Evolutionary conservation across 2,329 filamentous ascomycete genomes (phyloP).

Genomic region (Aspergillus tamarii): DNA sequence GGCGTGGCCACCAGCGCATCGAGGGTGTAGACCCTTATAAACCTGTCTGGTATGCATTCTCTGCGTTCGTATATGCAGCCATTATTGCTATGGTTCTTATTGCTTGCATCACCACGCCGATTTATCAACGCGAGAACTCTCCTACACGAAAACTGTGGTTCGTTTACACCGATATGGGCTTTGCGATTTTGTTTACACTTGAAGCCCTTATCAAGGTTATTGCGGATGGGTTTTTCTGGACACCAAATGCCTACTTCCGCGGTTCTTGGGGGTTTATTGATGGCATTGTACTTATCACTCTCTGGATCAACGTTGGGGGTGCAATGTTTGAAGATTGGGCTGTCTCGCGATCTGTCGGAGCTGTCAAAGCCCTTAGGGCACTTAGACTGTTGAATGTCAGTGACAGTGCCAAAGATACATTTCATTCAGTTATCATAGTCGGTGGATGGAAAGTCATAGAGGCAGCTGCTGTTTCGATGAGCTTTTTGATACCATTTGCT

Average conservation of each 20-base stretch:
- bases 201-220: constrained; percentile 92
- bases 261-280: constrained; percentile 98
- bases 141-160: constrained; percentile 81
- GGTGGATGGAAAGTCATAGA: constrained; percentile 88
- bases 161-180: constrained; percentile 88
- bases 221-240: constrained; percentile 94
- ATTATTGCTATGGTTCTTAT: constrained; percentile 98
- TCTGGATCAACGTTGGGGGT: constrained; percentile 93
- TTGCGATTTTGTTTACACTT: constrained; percentile 80
- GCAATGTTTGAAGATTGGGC: constrained; percentile 79
- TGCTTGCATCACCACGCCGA: constrained; percentile 88
- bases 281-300: constrained; percentile 82
- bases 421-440: constrained; percentile 92
- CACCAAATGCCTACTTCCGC: constrained; percentile 94
- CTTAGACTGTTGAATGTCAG: constrained; percentile 91
- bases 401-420: constrained; percentile 92
- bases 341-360: constrained; percentile 87
- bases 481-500: constrained; percentile 91
- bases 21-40: constrained; percentile 90
- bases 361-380: constrained; percentile 94
- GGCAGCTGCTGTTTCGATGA: constrained; percentile 91
- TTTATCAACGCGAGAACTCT: constrained; percentile 91
- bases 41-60: constrained; percentile 89
- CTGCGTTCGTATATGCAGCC: constrained; percentile 87
- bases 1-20: constrained; percentile 81